Evolutionary conservation across 805 yeast species (phyloP), one percentile per base, ranked within the genome.

Genomic region (Debaryomyces maramus): DNA sequence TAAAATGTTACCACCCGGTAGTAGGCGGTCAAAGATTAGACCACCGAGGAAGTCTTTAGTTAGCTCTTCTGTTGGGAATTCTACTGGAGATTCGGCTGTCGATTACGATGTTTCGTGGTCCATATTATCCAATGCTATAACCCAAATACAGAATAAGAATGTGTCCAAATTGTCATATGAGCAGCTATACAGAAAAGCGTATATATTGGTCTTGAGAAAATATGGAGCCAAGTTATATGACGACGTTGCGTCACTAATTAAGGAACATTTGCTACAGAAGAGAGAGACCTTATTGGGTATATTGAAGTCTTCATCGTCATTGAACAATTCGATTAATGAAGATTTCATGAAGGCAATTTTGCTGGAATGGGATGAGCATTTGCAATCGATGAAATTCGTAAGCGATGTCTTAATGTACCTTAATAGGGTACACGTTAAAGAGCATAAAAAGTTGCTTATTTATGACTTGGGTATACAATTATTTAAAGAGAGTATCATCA

Each of bases 391-490:
- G 83, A 73, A 86, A 46, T 79, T 87, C 74, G 77, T 88, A 32
- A 77, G 90, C 51, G 96, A 90, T 58, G 86, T 89, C 3, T 65
- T 88, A 56, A 83, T 89, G 85, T 89, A 89, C 54, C 61, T 90
- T 55, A 95, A 89, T 55, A 74, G 95, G 32, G 96, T 87, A 0
- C 88, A 85, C 50, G 85, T 89, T 19, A 81, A 79, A 48, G 90
- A 84, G 47, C 68, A 72, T 40, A 81, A 78, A 50, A 64, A 79
- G 36, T 79, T 85, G 3, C 65, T 81, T 41, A 72, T 84, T 2
- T 83, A 82, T 53, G 96, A 89, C 54, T 70, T 82, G 34, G 95
- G 96, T 0, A 68, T 88, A 17, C 74, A 73, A 22, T 58, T 81
- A 6, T 89, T 88, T 57, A 75, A 84, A 43, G 81, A 78, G 27